Conservation (phyloP, 2,329 filamentous ascomycete genomes). For the Ceratocystiopsis minuta region DNA sequence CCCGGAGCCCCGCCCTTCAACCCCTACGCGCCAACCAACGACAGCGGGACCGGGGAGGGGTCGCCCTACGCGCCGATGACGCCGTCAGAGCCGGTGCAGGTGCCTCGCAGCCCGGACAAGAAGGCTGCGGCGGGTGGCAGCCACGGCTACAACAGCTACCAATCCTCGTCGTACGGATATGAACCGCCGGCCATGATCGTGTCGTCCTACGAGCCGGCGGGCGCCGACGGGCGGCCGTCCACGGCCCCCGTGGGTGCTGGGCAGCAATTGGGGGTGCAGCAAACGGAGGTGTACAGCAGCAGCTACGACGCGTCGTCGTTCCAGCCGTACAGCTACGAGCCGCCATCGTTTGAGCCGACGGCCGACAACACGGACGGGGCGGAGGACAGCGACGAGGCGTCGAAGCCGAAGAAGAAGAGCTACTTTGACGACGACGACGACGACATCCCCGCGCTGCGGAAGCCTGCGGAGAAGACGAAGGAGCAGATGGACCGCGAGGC, state of each 20-base stretch:
- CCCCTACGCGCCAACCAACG: slow-evolving; percentile 6
- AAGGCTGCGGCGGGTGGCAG: neutral
- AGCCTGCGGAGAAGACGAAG: slow-evolving; percentile 40
- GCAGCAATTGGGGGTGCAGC: no score
- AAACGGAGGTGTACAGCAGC: no score
- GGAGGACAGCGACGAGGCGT: slow-evolving; percentile 23
- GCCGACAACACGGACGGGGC: slow-evolving; percentile 7
- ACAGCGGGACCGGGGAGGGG: slow-evolving; percentile 6
- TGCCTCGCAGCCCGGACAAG: neutral
- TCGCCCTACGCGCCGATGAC: slow-evolving; percentile 8
- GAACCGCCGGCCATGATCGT: slow-evolving; percentile 25
- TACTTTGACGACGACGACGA: slow-evolving; percentile 70
- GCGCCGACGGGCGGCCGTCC: no score
- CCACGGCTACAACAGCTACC: slow-evolving; percentile 17
- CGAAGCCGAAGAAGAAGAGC: slow-evolving; percentile 56
- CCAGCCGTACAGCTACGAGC: slow-evolving; percentile 40
- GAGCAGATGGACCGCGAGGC: slow-evolving; percentile 59
- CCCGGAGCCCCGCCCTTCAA: slow-evolving; percentile 1
- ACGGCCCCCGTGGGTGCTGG: no score
- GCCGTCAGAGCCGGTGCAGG: neutral
- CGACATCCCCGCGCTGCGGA: slow-evolving; percentile 41
- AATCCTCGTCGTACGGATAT: slow-evolving; percentile 32
- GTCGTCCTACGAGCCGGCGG: slow-evolving; percentile 13
- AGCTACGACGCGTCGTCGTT: slow-evolving; percentile 45
- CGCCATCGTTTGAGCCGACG: slow-evolving; percentile 30